Evolutionary conservation across 2,329 filamentous ascomycete genomes (phyloP), one percentile per base, ranked within the genome.

Genomic region (Aspergillus floridensis): DNA sequence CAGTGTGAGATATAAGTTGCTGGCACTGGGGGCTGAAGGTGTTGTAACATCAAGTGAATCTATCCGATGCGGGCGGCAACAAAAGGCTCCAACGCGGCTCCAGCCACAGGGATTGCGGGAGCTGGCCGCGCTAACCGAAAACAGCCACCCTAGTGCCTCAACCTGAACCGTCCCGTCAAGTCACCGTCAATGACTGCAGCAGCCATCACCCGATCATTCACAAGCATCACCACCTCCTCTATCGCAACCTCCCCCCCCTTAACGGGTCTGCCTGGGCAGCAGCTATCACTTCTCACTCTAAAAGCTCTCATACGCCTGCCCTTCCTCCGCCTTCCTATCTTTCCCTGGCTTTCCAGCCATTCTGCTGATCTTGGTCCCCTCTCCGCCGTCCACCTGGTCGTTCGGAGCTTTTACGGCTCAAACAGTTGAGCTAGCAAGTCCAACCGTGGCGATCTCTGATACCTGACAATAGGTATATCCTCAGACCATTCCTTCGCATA

Each of bases 401-500:
- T 70, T 67, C 62, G 68, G 68, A 72, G 70, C 71, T 68, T 68
- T 67, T 69, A 69, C 66, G 68, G 67, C 71, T 66, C 68, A 70
- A 67, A 60, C 66, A 72, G 65, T 65, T 67, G 58, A 72, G 63
- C 66, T 68, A 72, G 64, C 69, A 72, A 35, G 70, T 75, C 70
- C 68, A 70, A 72, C 70, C 68, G 76, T 78, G 76, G 74, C 76
- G 72, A 75, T 72, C 70, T 68, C 69, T 69, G 71, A 70, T 72
- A 72, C 71, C 71, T 80, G 72, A 78, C 71, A 72, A 73, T 72
- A 77, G 75, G 77, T 78, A 76, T 60, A 55, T 63, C 63, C 49
- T 53, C 61, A 62, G 62, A 61, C 60, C 59, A 60, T 61, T 61
- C 64, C 65, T 60, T 62, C 59, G 56, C 63, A 46, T 61, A 57